phyloP scores from a whole-genome alignment of 148 eudicot genomes.

The Linanthus parryae region DNA sequence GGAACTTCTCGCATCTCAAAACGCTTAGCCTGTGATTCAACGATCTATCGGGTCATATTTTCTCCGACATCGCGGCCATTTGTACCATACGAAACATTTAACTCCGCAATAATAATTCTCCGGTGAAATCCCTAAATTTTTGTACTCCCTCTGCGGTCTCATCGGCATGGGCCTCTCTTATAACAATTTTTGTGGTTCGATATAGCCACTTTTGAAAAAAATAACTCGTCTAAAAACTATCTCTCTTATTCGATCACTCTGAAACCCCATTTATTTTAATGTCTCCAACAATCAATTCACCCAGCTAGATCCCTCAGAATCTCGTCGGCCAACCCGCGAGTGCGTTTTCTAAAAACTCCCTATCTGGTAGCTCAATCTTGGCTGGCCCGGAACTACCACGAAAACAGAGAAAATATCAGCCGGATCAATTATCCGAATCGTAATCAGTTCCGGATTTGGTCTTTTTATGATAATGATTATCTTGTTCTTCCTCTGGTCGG shows the following conservation, averaged over 20 bases:
- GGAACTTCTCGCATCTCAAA: constrained; percentile 40
- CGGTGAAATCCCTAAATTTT: constrained; percentile 41
- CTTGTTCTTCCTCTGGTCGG: too few species aligned
- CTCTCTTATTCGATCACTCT: constrained; percentile 42
- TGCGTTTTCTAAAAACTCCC: constrained; percentile 49
- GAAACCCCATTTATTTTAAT: constrained; percentile 36
- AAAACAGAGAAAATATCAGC: constrained; percentile 51
- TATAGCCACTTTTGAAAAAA: constrained; percentile 35
- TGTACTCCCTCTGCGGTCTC: constrained; percentile 30
- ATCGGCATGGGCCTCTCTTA: constrained; percentile 41
- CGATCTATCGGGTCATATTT: constrained; percentile 47
- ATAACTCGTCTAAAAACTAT: constrained; percentile 40
- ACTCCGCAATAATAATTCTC: constrained; percentile 48
- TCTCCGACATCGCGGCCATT: constrained; percentile 32
- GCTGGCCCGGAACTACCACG: too few species aligned
- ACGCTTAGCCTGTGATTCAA: constrained; percentile 68
- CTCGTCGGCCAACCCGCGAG: constrained; percentile 25
- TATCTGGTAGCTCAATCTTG: constrained; percentile 40
- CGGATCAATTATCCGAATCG: constrained; percentile 67
- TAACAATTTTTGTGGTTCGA: constrained; percentile 56
- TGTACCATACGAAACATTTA: constrained; percentile 41
- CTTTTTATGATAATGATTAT: too few species aligned
- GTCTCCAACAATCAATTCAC: constrained; percentile 48
- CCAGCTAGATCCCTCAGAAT: constrained; percentile 40
- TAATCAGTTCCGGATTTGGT: constrained; percentile 47